Evolutionary conservation across 768 basidiomycete genomes (phyloP).

Genomic region (Naganishia friedmannii): DNA sequence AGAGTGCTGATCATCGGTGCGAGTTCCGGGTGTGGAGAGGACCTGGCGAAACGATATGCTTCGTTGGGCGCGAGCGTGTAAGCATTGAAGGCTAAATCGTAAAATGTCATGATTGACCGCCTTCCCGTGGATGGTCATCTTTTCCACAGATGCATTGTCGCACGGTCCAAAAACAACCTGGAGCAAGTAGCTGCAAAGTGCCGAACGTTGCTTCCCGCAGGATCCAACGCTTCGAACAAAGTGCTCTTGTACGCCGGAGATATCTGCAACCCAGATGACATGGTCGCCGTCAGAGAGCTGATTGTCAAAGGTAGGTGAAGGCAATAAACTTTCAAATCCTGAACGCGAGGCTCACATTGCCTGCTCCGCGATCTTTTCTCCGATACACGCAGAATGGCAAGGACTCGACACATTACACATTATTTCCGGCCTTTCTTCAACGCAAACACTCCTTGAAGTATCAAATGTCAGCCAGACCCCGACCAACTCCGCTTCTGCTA

Average conservation of each 20-base stretch:
- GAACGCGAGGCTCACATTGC: neutral
- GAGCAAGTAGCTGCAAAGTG: constrained; percentile 20
- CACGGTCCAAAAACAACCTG: constrained; percentile 33
- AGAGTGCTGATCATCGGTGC: constrained; percentile 79
- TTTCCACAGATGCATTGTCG: constrained; percentile 52
- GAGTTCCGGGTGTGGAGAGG: constrained; percentile 74
- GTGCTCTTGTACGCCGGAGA: constrained; percentile 63
- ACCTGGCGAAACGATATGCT: constrained; percentile 58
- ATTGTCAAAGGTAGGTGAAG: constrained; percentile 60
- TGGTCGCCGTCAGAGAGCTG: constrained; percentile 61
- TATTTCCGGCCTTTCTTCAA: constrained; percentile 76
- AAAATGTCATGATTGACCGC: too few relatives aligned
- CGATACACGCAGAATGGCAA: constrained; percentile 62
- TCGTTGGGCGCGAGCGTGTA: constrained; percentile 66
- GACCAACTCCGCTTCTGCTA: constrained; percentile 51
- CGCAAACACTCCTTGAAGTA: constrained; percentile 66
- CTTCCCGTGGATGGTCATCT: neutral
- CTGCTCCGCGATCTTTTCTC: constrained; percentile 4
- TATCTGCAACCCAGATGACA: constrained; percentile 64
- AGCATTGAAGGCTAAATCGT: constrained; percentile 11
- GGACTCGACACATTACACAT: constrained; percentile 80
- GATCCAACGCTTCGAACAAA: constrained; percentile 24
- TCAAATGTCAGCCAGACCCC: constrained; percentile 3
- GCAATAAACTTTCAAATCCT: neutral
- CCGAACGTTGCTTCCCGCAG: constrained; percentile 31